Evolutionary conservation across 768 basidiomycete genomes (phyloP), one percentile per base, ranked within the genome.

Genomic region (Kwoniella botswanensis): DNA sequence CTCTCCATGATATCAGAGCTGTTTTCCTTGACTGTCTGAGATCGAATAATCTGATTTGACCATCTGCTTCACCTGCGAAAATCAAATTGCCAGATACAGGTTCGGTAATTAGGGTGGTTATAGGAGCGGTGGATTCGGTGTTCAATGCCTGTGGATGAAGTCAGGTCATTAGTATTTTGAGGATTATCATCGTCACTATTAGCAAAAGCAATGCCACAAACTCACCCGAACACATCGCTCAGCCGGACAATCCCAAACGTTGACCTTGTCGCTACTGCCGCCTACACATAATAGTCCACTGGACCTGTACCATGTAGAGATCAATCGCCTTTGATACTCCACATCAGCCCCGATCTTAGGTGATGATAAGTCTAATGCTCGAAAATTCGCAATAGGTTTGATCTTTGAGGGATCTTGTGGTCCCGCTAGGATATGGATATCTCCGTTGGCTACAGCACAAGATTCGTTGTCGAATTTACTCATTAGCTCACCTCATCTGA

Each of bases 181-280:
- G 3, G 3, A 35, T 35, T 6, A 35, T 35, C 35, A 35, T 35
- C 35, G 35, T 35, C 35, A 35, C 35, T 35, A 35, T 6, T 35
- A 4, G 4, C 35, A 4, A 50, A 50, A 43, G 44, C 69, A 66
- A 35, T 7, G 10, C 35, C 26, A 55, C 46, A 15, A 7, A 72
- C 78, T 68, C 43, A 79, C 80, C 42, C 70, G 61, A 35, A 75
- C 67, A 56, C 76, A 70, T 29, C 74, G 63, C 57, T 81, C 80
- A 6, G 78, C 76, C 6, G 78, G 78, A 65, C 74, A 76, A 64
- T 81, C 80, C 80, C 80, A 81, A 3, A 77, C 71, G 35, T 78
- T 79, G 50, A 81, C 65, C 11, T 71, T 64, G 15, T 66, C 64
- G 24, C 66, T 64, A 41, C 66, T 43, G 3, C 80, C 80, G 1